Percentiles rank a stretch among this genome's conserved stretches.
These are phyloP conservation scores for Stramenopiles sp. DNA, from an alignment of 352 stramenopile genomes.

Conservation along the genomic window DNA sequence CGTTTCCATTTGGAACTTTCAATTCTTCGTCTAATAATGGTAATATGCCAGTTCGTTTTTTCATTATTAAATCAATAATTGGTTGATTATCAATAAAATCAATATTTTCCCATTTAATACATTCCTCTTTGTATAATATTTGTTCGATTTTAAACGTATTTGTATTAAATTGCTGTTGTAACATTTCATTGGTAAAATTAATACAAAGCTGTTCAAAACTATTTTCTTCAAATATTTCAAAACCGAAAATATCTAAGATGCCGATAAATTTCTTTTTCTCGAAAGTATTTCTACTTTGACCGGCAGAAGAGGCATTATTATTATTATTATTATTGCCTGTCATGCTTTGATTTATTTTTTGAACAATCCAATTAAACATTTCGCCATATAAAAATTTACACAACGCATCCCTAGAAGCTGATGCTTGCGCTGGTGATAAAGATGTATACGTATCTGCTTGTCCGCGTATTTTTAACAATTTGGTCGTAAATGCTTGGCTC, in stretches of 20 bases:
- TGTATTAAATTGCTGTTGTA: constrained; percentile 50
- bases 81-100: constrained; percentile 69
- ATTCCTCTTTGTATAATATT: constrained; percentile 64
- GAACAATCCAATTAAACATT: constrained; percentile 75
- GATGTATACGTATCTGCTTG: background rate
- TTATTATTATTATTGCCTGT: too few species aligned
- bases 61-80: constrained; percentile 61
- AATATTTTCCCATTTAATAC: constrained; percentile 60
- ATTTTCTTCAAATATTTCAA: constrained; percentile 52
- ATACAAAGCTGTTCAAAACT: constrained; percentile 48
- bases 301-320: too few species aligned
- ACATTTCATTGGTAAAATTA: constrained; percentile 62
- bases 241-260: constrained; percentile 69
- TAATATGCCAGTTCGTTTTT: constrained; percentile 51
- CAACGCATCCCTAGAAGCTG: constrained; percentile 62
- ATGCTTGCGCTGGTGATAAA: constrained; percentile 26
- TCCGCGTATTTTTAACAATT: background rate
- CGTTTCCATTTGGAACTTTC: constrained; percentile 54
- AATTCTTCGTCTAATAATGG: constrained; percentile 53
- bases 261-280: constrained; percentile 43
- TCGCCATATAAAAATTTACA: constrained; percentile 73
- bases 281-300: too few species aligned
- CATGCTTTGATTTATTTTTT: constrained; percentile 45
- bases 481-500: background rate
- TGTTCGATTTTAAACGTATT: constrained; percentile 58